Conservation (phyloP, 2,329 filamentous ascomycete genomes). For the Diaporthe citri region DNA sequence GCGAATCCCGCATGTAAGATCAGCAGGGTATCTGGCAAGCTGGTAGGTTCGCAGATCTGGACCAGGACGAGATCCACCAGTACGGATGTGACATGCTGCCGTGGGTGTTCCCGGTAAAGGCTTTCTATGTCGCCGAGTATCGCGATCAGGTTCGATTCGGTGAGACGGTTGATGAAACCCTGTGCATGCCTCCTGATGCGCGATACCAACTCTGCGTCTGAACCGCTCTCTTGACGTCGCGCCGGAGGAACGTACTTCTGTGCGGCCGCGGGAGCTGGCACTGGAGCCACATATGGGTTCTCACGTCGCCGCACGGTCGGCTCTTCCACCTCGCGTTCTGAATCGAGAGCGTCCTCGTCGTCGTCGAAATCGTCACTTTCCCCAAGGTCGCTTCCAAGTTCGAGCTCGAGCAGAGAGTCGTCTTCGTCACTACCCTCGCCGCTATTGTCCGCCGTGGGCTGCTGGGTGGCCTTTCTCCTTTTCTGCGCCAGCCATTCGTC, state of each 20-base stretch:
- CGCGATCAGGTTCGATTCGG: slow-evolving; percentile 88
- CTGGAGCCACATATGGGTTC: slow-evolving; percentile 89
- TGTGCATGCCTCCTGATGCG: slow-evolving; percentile 85
- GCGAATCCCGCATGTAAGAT: slow-evolving; percentile 92
- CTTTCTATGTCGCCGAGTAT: slow-evolving; percentile 87
- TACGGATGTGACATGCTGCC: slow-evolving; percentile 88
- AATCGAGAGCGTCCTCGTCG: slow-evolving; percentile 53
- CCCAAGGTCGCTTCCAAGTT: slow-evolving; percentile 44
- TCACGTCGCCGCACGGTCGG: slow-evolving; percentile 62
- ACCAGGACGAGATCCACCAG: slow-evolving; percentile 82
- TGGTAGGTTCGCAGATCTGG: slow-evolving; percentile 83
- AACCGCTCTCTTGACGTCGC: slow-evolving; percentile 72
- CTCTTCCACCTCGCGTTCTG: slow-evolving; percentile 48
- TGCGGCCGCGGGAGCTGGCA: slow-evolving; percentile 55
- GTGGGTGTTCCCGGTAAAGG: slow-evolving; percentile 84
- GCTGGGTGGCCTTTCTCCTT: slow-evolving; percentile 58
- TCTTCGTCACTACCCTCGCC: slow-evolving; percentile 47
- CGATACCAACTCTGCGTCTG: slow-evolving; percentile 74
- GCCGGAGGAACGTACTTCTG: slow-evolving; percentile 92
- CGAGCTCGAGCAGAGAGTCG: slow-evolving; percentile 42
- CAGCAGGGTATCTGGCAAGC: slow-evolving; percentile 87
- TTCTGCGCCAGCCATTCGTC: slow-evolving; percentile 73
- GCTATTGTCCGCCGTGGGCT: slow-evolving; percentile 42
- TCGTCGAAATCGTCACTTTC: slow-evolving; percentile 50
- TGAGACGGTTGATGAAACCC: slow-evolving; percentile 91